Conservation (phyloP, 1,139 yeast genomes). For the Blastobotrys ciferrii region DNA sequence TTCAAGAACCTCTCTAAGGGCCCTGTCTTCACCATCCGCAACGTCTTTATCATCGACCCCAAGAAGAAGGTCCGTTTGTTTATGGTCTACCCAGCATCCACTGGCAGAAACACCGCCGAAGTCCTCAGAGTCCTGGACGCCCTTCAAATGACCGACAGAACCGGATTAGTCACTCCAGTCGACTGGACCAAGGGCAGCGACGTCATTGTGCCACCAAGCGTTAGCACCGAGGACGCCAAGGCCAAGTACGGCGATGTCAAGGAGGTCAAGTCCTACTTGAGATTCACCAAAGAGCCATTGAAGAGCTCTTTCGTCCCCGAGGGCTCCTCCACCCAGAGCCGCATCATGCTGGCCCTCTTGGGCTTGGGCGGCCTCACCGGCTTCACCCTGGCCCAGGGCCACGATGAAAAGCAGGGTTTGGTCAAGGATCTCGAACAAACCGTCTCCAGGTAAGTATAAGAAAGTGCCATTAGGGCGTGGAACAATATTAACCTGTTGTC, state of each 20-base stretch:
- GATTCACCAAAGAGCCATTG: conserved; percentile 42
- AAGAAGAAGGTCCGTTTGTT: conserved; percentile 77
- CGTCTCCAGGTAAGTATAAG: conserved; percentile 20
- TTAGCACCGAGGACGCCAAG: conserved; percentile 76
- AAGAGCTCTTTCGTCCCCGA: conserved; percentile 9
- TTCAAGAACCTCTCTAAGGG: conserved; percentile 70
- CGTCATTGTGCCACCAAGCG: conserved; percentile 84
- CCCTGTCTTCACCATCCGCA: conserved; percentile 75
- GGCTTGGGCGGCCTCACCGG: conserved; percentile 14
- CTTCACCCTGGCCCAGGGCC: conserved; percentile 5
- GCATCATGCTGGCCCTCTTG: conserved; percentile 2
- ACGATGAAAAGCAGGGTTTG: conserved; percentile 8
- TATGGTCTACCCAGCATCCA: conserved; percentile 84
- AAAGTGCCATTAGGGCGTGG: not conserved
- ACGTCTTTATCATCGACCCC: conserved; percentile 87
- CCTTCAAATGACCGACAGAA: conserved; percentile 73
- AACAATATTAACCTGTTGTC: conserved; percentile 3
- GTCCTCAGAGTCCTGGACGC: conserved; percentile 85
- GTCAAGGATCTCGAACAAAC: conserved; percentile 18
- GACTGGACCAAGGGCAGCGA: conserved; percentile 74
- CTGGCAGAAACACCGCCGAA: conserved; percentile 88
- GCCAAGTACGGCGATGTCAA: conserved; percentile 77
- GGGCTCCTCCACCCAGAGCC: not conserved
- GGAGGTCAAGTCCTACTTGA: conserved; percentile 80
- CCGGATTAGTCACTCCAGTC: conserved; percentile 82